Evolutionary conservation across 2,329 filamentous ascomycete species (phyloP), one percentile per base, ranked within the genome.

Genomic region (Neocucurbitaria cava): DNA sequence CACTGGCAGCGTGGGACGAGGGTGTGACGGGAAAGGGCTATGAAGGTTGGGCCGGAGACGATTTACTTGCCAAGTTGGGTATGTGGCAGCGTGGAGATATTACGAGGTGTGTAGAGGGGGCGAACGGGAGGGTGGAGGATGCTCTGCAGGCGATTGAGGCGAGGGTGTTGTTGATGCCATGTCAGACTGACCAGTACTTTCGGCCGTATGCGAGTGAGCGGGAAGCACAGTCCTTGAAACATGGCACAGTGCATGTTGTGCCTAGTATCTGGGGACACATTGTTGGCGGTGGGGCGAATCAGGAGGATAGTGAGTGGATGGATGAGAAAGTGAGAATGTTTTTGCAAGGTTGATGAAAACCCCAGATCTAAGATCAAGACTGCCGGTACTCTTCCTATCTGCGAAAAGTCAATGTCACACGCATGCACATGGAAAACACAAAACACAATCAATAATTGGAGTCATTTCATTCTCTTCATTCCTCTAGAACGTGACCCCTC

Each of bases 51-150:
- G 60, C 74, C 43, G 71, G 73, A 5, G 71, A 78, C 30, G 76
- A 79, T 60, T 52, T 77, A 46, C 60, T 79, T 21, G 59, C 54
- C 5, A 62, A 78, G 67, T 46, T 76, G 50, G 65, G 69, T 30
- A 79, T 76, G 67, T 79, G 78, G 78, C 76, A 79, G 64, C 59
- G 71, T 3, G 78, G 77, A 1, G 76, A 79, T 56, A 68, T 79
- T 24, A 49, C 64, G 20, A 42, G 68, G 23, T 76, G 73, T 45
- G 70, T 69, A 21, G 49, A 48, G 17, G 35, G 26, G 2, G 51
- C 39, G 10, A 44, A 66, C 9, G 71, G 68, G 1, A 65, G 74
- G 38, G 45, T 77, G 60, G 62, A 59, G 1, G 68, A 69, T 43
- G 70, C 76, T n/a, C 51, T 79, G 56, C 56, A 60, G 3, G 64